Base-by-base conservation (phyloP, 352 stramenopile genomes). In the Peronosclerospora sorghi region DNA sequence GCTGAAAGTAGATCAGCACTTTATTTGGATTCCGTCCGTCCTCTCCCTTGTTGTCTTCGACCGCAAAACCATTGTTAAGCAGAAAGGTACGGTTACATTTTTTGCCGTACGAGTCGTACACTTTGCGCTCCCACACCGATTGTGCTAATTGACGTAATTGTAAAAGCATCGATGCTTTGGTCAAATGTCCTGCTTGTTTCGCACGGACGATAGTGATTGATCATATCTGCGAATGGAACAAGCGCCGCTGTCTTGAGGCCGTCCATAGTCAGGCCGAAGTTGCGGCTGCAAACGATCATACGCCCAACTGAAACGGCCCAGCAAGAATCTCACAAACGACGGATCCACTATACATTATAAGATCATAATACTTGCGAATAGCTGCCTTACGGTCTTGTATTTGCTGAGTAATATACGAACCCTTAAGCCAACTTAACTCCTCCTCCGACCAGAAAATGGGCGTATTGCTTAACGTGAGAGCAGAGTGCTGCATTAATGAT, bases 51-150 rank as follows among this genome's bases (percentile, higher is more conserved):
- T 99, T 99, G 60, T 97, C 83, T 65, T 98, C 95, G 4, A 99
- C 94, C 10, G 95, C 92, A 66, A 99, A 99, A 32, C 96, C 96
- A 62, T 99, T 99, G 72, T 99, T 98, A 32, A 99, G 75, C 30
- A 99, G 71, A 65, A 99, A 99, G 7, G 78, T 82, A 67, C 98
- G 95, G 74, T 99, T 99, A 73, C 96, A 99, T 68, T 99, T 99
- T 71, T 98, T 97, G 21, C 96, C 96, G 65, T 99, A 99, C 36
- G 82, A 97, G 66, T 99, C 96, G 63, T 98, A 99, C 6, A 99
- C 95, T 62, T 99, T n/a, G 95, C 19, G 83, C 70, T 7, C 85
- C 82, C 0, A 63, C 49, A 24, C 64, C 65, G 48, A 91, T 88
- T n/a, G 76, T 82, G 18, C 70, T 71, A 9, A 95, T 67, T 21